phyloP scores from a whole-genome alignment of 768 basidiomycete genomes.

The Cantharellus anzutake region DNA sequence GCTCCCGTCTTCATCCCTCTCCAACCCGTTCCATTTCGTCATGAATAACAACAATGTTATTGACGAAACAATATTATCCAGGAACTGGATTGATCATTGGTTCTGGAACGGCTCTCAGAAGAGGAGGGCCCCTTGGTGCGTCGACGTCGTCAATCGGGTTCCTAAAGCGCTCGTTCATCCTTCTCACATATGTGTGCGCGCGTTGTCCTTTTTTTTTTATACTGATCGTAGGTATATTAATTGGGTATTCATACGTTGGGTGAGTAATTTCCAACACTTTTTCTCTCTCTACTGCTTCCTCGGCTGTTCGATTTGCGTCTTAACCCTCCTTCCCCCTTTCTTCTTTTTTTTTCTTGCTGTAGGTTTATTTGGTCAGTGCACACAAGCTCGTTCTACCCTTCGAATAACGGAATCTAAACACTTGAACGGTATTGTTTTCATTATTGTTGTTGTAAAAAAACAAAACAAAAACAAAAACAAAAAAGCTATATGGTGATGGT shows the following conservation, averaged over 20 bases:
- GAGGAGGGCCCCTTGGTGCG: conserved; percentile 21
- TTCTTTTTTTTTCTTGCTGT: not conserved
- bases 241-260: conserved; percentile 30
- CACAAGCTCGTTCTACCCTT: not conserved
- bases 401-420: no score
- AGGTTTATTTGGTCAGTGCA: not conserved
- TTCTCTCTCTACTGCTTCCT: no score
- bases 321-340: conserved; percentile 24
- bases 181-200: not conserved
- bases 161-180: no score
- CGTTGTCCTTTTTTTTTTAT: not conserved
- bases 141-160: no score
- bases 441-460: no score
- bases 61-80: no score
- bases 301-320: no score
- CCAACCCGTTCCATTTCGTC: no score
- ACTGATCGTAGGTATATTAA: conserved; percentile 13
- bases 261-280: no score
- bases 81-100: conserved; percentile 36
- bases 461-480: not conserved
- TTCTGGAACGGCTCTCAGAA: conserved; percentile 36
- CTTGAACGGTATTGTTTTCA: no score
- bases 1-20: no score
- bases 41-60: no score
- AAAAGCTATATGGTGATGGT: conserved; percentile 30